Evolutionary conservation across 2,329 filamentous ascomycete species (phyloP).

Genomic region (Aureobasidium melanogenum): DNA sequence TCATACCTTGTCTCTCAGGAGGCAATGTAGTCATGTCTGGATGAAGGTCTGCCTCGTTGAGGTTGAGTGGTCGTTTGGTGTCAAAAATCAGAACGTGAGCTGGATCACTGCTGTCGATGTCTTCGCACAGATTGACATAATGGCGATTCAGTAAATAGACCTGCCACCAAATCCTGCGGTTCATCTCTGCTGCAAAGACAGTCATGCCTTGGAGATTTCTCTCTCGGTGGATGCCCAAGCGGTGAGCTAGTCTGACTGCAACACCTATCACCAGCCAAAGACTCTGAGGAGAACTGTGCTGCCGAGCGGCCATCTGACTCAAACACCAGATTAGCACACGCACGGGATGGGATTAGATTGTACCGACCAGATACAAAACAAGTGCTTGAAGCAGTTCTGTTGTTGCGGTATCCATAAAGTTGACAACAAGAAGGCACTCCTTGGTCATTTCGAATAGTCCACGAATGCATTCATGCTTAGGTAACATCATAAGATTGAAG

Average conservation of each 20-base stretch:
- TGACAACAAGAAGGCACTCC: slow-evolving; percentile 56
- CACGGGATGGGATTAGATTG: neutral
- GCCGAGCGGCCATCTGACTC: neutral
- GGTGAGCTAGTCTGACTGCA: slow-evolving; percentile 49
- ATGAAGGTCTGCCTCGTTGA: slow-evolving; percentile 28
- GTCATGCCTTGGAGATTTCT: slow-evolving; percentile 39
- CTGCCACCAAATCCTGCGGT: slow-evolving; percentile 53
- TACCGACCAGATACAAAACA: slow-evolving; percentile 48
- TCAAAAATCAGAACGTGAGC: slow-evolving; percentile 18
- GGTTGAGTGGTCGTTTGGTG: slow-evolving; percentile 25
- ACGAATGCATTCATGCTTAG: neutral
- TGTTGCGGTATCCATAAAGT: slow-evolving; percentile 57
- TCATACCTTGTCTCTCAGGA: slow-evolving; percentile 40
- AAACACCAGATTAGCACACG: neutral
- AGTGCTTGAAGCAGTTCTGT: slow-evolving; percentile 58
- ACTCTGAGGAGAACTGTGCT: slow-evolving; percentile 32
- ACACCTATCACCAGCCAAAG: slow-evolving; percentile 58
- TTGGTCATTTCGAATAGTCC: neutral
- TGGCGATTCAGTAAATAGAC: slow-evolving; percentile 48
- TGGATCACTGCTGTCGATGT: slow-evolving; percentile 14
- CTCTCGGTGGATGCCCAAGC: slow-evolving; percentile 55
- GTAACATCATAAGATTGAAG: slow-evolving; percentile 30
- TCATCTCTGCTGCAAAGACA: slow-evolving; percentile 50
- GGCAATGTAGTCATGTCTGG: slow-evolving; percentile 41
- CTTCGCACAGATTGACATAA: slow-evolving; percentile 23